phyloP scores from a whole-genome alignment of 2,329 filamentous ascomycete genomes.

The Aureobasidium sp. region DNA sequence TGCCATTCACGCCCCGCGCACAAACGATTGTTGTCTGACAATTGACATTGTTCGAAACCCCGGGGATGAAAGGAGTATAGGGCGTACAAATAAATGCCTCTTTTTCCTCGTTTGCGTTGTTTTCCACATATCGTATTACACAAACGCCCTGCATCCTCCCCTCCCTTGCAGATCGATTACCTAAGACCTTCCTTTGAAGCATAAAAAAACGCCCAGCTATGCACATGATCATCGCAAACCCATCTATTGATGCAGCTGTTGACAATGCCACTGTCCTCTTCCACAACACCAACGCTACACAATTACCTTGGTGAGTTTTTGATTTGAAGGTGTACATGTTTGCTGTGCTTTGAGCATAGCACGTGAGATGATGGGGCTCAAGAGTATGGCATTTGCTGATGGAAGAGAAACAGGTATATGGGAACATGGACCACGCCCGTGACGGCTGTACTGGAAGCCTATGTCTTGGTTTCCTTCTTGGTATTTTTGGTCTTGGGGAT shows the following conservation, averaged over 20 bases:
- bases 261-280: neutral
- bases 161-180: constrained; percentile 4
- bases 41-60: neutral
- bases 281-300: neutral
- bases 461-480: neutral
- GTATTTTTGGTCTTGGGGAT: neutral
- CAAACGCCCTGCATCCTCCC: neutral
- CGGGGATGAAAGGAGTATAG: neutral
- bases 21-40: neutral
- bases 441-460: neutral
- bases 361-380: neutral
- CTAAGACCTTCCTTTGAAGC: neutral
- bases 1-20: no score
- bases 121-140: neutral
- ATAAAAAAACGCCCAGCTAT: neutral
- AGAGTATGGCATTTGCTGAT: no score
- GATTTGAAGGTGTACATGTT: neutral
- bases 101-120: neutral
- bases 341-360: neutral
- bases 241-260: neutral
- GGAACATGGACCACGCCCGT: neutral
- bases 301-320: neutral
- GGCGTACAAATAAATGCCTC: constrained; percentile 2
- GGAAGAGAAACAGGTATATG: constrained; percentile 11
- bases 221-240: neutral